phyloP scores from a whole-genome alignment of 352 stramenopile genomes.

The Phytopythium helicoides region DNA sequence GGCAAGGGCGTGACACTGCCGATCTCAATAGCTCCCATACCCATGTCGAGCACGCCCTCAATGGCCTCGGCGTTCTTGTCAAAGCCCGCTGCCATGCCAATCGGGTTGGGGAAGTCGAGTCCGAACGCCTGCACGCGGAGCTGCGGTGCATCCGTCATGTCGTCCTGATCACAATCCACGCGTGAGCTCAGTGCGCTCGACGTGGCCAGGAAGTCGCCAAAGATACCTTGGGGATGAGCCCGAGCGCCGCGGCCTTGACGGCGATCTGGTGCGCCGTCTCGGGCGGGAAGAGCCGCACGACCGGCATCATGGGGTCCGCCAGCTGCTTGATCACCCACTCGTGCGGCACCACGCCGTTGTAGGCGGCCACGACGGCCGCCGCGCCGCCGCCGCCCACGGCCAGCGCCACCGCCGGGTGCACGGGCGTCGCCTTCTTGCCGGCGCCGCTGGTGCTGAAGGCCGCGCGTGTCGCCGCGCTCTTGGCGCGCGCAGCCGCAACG shows the following conservation, averaged over 20 bases:
- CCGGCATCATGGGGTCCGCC: constrained; percentile 76
- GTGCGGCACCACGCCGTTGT: constrained; percentile 68
- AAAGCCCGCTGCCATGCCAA: constrained; percentile 97
- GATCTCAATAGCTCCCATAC: constrained; percentile 96
- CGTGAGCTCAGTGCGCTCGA: background rate
- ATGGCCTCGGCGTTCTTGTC: constrained; percentile 97
- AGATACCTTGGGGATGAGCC: constrained; percentile 66
- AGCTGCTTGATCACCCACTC: constrained; percentile 75
- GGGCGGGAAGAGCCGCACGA: constrained; percentile 75
- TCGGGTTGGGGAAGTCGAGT: constrained; percentile 86
- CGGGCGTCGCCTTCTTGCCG: constrained; percentile 5
- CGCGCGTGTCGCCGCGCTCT: constrained; percentile 1
- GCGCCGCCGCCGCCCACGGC: constrained; percentile 47
- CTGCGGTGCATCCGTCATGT: constrained; percentile 42
- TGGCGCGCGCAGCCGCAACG: constrained; percentile 1
- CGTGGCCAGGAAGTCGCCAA: too few species aligned
- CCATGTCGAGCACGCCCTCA: constrained; percentile 91
- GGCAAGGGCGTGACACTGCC: constrained; percentile 93
- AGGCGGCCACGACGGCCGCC: constrained; percentile 51
- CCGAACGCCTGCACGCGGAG: constrained; percentile 58
- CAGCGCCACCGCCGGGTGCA: constrained; percentile 28
- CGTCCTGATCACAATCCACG: constrained; percentile 22
- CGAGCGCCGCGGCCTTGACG: constrained; percentile 74
- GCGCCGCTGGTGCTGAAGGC: constrained; percentile 13
- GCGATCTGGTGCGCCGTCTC: constrained; percentile 86